A percentile compares a stretch with the other conserved stretches of the same genome.
These are phyloP conservation scores for Thozetella sp. DNA, from an alignment of 495 filamentous ascomycete species.

Conservation along the genomic window DNA sequence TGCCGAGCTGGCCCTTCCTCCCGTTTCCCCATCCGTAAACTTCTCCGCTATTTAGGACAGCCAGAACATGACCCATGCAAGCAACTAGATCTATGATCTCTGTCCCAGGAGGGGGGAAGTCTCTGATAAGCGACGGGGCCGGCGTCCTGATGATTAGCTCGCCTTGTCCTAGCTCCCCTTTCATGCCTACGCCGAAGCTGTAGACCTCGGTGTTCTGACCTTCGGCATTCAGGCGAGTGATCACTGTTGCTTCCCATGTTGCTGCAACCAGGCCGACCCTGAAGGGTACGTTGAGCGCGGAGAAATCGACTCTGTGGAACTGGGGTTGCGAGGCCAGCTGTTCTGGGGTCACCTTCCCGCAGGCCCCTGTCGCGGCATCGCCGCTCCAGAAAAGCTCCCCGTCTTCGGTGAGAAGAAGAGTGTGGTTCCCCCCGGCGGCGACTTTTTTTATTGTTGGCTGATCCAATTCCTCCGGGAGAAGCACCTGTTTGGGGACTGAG, in stretches of 20 bases:
- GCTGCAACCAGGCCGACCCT: slow-evolving; percentile 52
- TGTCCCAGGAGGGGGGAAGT: slow-evolving; percentile 62
- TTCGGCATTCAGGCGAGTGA: slow-evolving; percentile 48
- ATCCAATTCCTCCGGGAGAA: slow-evolving; percentile 31
- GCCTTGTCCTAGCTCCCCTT: slow-evolving; percentile 74
- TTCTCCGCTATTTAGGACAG: slow-evolving; percentile 71
- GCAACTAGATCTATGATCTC: slow-evolving; percentile 61
- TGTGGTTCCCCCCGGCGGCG: slow-evolving; percentile 86
- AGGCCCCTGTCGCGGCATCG: slow-evolving; percentile 55
- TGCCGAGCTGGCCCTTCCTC: slow-evolving; percentile 81
- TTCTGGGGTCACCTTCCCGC: slow-evolving; percentile 31
- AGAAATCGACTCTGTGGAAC: slow-evolving; percentile 19
- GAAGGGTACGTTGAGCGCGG: slow-evolving; percentile 18
- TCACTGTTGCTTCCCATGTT: slow-evolving; percentile 73
- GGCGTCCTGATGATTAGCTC: slow-evolving; percentile 24
- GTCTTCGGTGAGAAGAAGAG: slow-evolving; percentile 61
- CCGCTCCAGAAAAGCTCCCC: slow-evolving; percentile 68
- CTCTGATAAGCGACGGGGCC: slow-evolving; percentile 35
- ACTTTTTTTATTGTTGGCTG: slow-evolving; percentile 33
- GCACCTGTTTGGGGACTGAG: slow-evolving; percentile 63
- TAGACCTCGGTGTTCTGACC: slow-evolving; percentile 47
- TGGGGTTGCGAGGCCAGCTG: slow-evolving; percentile 4
- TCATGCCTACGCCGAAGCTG: slow-evolving; percentile 62
- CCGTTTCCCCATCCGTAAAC: slow-evolving; percentile 88
- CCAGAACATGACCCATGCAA: slow-evolving; percentile 76